Evolutionary conservation across 768 basidiomycete species (phyloP).

Genomic region (Cyclocybe aegerita): DNA sequence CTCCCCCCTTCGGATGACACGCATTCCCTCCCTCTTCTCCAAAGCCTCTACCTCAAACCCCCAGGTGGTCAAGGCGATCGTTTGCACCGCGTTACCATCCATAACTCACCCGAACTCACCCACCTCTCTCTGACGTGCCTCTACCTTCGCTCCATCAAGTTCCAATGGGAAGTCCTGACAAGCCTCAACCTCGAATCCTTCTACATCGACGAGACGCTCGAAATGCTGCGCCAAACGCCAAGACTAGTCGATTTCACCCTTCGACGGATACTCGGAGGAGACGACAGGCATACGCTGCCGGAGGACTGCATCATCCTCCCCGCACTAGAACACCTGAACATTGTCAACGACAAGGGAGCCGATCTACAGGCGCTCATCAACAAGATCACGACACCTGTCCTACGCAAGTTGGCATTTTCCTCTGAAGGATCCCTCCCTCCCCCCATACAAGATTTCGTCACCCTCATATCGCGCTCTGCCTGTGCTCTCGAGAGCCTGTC

Average conservation of each 20-base stretch:
- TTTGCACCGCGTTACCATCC: constrained; percentile 10
- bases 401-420: constrained; percentile 8
- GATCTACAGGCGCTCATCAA: constrained; percentile 12
- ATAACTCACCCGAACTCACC: constrained; percentile 10
- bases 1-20: constrained; percentile 12
- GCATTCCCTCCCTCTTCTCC: constrained; percentile 10
- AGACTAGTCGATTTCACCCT: constrained; percentile 10
- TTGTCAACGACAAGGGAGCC: constrained; percentile 18
- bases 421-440: constrained; percentile 6
- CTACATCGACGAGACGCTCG: constrained; percentile 19
- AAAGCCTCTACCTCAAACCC: constrained; percentile 14
- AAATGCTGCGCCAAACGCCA: constrained; percentile 17
- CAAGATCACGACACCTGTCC: constrained; percentile 14
- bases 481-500: constrained; percentile 11
- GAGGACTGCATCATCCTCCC: constrained; percentile 10
- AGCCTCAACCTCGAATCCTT: constrained; percentile 19
- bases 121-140: constrained; percentile 16
- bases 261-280: constrained; percentile 15
- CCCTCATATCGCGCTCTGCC: constrained; percentile 11
- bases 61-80: constrained; percentile 19
- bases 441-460: constrained; percentile 7
- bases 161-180: constrained; percentile 14
- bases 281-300: constrained; percentile 17
- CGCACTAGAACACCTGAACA: constrained; percentile 10
- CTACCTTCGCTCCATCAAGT: constrained; percentile 17